These are phyloP conservation scores for Candida lessepsii DNA, from an alignment of 805 yeast genomes.

Conservation along the genomic window DNA sequence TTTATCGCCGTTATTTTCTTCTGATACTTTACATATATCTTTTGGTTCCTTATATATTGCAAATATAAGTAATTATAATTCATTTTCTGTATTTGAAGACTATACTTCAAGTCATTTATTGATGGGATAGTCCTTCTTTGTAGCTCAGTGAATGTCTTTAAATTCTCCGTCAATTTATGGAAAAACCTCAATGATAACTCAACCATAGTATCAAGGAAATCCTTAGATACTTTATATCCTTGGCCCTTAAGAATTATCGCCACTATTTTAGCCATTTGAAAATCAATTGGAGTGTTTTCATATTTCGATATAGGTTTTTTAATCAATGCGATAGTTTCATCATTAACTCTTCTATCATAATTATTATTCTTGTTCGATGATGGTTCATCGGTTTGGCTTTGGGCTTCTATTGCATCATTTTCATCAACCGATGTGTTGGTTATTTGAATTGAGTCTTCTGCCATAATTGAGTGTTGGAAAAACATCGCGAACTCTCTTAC, in stretches of 20 bases:
- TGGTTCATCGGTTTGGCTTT: not conserved
- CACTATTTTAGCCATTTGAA: conserved; percentile 28
- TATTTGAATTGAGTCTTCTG: not conserved
- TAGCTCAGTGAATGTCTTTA: conserved; percentile 52
- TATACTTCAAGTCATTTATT: conserved; percentile 47
- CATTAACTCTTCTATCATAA: conserved; percentile 1
- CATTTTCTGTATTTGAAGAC: conserved; percentile 45
- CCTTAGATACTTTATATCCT: conserved; percentile 22
- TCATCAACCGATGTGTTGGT: not conserved
- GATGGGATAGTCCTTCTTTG: conserved; percentile 63
- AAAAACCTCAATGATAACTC: conserved; percentile 31
- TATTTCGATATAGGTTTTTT: conserved; percentile 8
- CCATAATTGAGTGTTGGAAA: not conserved
- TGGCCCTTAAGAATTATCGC: conserved; percentile 25
- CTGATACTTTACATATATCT: conserved; percentile 15
- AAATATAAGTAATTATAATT: conserved; percentile 37
- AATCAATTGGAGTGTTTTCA: conserved; percentile 22
- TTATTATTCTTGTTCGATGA: too few species aligned
- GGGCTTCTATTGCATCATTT: not conserved
- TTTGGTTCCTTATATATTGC: conserved; percentile 23
- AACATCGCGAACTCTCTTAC: conserved; percentile 1
- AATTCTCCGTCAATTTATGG: conserved; percentile 34
- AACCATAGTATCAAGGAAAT: conserved; percentile 29
- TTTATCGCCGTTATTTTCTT: conserved; percentile 12
- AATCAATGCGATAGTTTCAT: conserved; percentile 6